Evolutionary conservation across 495 filamentous ascomycete genomes (phyloP).

Genomic region (Penicillium riverlandense): DNA sequence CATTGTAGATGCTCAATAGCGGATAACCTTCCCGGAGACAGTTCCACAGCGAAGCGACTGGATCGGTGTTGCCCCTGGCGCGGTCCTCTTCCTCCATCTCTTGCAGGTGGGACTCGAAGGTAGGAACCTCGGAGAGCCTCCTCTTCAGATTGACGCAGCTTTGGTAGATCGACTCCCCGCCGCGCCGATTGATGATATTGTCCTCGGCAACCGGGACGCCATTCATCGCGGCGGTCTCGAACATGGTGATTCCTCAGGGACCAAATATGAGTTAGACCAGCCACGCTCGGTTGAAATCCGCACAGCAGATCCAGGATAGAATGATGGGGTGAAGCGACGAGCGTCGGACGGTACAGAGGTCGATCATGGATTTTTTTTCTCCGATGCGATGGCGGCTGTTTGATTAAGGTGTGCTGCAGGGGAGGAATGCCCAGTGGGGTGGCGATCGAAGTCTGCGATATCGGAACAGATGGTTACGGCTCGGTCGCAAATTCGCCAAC

Average conservation of each 20-base stretch:
- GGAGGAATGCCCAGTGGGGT: conserved; percentile 4
- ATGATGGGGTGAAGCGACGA: conserved; percentile 16
- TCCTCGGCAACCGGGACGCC: conserved; percentile 63
- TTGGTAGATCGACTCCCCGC: conserved; percentile 91
- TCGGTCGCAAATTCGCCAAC: background rate
- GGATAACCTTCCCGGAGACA: conserved; percentile 79
- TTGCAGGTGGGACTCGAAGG: conserved; percentile 63
- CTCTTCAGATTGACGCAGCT: conserved; percentile 80
- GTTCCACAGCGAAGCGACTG: conserved; percentile 86
- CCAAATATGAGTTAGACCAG: conserved; percentile 19
- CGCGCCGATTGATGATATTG: conserved; percentile 92
- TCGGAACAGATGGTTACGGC: background rate
- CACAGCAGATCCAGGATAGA: conserved; percentile 28
- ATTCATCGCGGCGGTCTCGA: conserved; percentile 27
- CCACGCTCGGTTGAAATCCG: conserved; percentile 29
- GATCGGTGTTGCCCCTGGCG: conserved; percentile 58
- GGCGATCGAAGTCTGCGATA: background rate
- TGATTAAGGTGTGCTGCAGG: conserved; percentile 78
- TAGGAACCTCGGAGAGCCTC: conserved; percentile 74
- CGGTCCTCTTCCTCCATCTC: conserved; percentile 58
- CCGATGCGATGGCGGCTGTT: conserved; percentile 34
- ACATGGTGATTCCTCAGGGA: conserved; percentile 26
- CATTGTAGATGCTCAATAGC: conserved; percentile 83
- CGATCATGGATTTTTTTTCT: conserved; percentile 28
- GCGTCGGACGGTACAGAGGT: conserved; percentile 20